A percentile compares a stretch with the other conserved stretches of the same genome.
Conservation (phyloP, 2,329 filamentous ascomycete species). For the Aureobasidium vineae region DNA sequence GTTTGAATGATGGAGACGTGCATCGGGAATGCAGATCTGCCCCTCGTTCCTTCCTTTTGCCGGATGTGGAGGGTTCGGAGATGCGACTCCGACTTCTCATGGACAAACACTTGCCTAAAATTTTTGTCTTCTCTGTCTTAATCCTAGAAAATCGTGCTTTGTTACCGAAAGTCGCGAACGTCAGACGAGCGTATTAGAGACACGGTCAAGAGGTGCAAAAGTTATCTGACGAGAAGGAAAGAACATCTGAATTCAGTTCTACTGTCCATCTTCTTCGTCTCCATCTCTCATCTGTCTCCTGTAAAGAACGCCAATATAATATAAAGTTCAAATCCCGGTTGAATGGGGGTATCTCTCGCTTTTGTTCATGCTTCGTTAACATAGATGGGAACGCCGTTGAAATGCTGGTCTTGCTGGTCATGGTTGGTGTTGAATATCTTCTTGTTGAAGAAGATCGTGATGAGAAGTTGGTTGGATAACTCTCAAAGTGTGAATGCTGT, state of each 20-base stretch:
- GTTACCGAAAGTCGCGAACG: background rate
- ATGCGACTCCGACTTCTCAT: background rate
- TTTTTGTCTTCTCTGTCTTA: background rate
- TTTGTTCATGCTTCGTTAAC: slow-evolving; percentile 24
- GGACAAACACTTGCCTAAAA: background rate
- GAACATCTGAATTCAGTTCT: background rate
- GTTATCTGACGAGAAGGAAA: background rate
- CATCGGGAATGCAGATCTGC: slow-evolving; percentile 16
- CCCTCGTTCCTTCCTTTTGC: background rate
- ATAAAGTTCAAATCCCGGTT: slow-evolving; percentile 32
- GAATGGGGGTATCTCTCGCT: slow-evolving; percentile 36
- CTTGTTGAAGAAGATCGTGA: slow-evolving; percentile 26
- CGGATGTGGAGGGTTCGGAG: background rate
- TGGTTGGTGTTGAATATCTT: slow-evolving; percentile 21
- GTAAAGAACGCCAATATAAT: slow-evolving; percentile 5
- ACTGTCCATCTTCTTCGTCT: background rate
- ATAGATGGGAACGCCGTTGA: slow-evolving; percentile 18
- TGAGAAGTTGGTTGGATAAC: slow-evolving; percentile 10
- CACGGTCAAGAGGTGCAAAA: background rate
- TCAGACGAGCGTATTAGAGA: background rate
- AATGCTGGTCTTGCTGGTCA: slow-evolving; percentile 10
- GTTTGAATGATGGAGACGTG: background rate
- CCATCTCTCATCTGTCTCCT: background rate
- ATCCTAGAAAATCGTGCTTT: too few relatives aligned
- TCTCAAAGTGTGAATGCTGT: background rate